These are phyloP conservation scores for Friedmanniomyces simplex DNA, from an alignment of 495 filamentous ascomycete genomes.

Conservation along the genomic window DNA sequence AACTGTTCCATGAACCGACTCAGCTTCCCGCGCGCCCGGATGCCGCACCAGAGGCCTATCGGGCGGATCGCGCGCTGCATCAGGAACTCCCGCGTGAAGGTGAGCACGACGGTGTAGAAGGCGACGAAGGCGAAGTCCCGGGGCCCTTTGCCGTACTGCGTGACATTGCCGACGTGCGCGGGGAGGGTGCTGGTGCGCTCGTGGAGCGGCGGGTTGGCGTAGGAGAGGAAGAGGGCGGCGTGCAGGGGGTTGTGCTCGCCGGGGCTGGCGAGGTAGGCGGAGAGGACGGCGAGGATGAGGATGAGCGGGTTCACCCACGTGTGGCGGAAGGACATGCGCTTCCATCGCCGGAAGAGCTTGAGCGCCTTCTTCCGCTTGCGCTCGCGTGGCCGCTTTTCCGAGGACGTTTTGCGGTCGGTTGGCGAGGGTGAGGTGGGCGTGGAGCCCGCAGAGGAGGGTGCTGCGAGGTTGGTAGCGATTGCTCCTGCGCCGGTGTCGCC, in stretches of 20 bases:
- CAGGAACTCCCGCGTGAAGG: constrained; percentile 90
- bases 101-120: constrained; percentile 82
- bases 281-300: constrained; percentile 52
- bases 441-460: neutral
- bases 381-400: constrained; percentile 19
- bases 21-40: constrained; percentile 68
- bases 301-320: constrained; percentile 60
- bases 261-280: constrained; percentile 68
- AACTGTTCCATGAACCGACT: constrained; percentile 94
- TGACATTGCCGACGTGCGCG: constrained; percentile 85
- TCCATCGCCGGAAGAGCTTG: constrained; percentile 29
- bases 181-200: too few species aligned
- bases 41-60: constrained; percentile 56
- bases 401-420: neutral
- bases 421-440: neutral
- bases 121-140: constrained; percentile 78
- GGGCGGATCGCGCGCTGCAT: constrained; percentile 90
- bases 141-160: constrained; percentile 81
- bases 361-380: constrained; percentile 34
- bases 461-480: constrained; percentile 16
- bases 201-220: constrained; percentile 56
- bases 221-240: constrained; percentile 87
- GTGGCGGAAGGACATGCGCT: constrained; percentile 30
- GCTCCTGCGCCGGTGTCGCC: constrained; percentile 23
- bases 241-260: constrained; percentile 71